Evolutionary conservation across 257 asterid genomes (phyloP), one percentile per base, ranked within the genome.

Genomic region (Solanum chmielewskii): DNA sequence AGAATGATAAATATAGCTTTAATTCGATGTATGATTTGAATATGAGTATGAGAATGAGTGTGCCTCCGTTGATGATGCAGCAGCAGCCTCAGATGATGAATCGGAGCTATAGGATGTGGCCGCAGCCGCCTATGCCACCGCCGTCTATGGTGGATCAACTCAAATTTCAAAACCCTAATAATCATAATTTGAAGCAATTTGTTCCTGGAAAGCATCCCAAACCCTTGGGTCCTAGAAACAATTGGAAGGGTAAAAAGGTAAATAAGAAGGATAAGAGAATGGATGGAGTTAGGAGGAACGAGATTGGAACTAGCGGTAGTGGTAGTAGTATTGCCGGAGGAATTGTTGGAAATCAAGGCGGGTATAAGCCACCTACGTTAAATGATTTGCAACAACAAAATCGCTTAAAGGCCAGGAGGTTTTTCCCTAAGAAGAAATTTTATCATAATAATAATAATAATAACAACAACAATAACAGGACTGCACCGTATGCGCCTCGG

Each of bases 211-310:
- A 93, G 85, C 66, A 71, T 42, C 70, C 75, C 11, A 89, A 87
- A 66, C 84, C 94, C 27, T 88, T 93, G 84, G 98, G 95, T 25
- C 95, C 96, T 11, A 88, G 98, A 84, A 93, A 82, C 89, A 94
- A 91, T 89, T 95, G 98, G 98, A 95, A 94, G 89, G 98, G 98
- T 8, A 94, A 94, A 82, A 91, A 92, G 89, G 89, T 90, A 11
- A 91, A 89, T 84, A 93, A 91, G 75, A 91, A 85, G 14, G 93
- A 91, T 20, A 89, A 91, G 87, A 60, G 93, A 62, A 86, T 69
- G 76, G 93, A 90, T 62, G 42, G 66, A 27, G 92, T 91, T 41
- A 90, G 98, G 90, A 90, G 97, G 83, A 91, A 86, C 56, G 94
- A 94, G 25, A 88, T 88, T 84, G 91, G 93, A 49, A 84, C 93